Conservation (phyloP, 768 basidiomycete species). For the Suillus decipiens region DNA sequence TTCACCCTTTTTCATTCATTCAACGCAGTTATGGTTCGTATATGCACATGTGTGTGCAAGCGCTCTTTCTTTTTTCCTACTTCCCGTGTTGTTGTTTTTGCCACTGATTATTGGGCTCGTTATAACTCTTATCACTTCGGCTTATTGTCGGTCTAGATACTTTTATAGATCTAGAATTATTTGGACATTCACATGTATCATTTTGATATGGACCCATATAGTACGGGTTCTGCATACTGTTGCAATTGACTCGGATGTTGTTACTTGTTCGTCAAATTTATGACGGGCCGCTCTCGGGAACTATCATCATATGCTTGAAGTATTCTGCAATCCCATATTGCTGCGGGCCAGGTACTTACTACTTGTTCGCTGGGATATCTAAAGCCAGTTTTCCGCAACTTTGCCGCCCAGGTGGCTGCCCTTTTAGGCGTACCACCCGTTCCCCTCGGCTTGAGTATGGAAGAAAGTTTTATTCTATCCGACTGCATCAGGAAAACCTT, state of each 20-base stretch:
- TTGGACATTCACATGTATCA: conserved; percentile 5
- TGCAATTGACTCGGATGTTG: neutral
- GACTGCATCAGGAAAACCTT: conserved; percentile 41
- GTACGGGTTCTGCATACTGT: neutral
- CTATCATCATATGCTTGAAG: neutral
- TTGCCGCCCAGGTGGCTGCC: conserved; percentile 69
- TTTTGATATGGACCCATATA: neutral
- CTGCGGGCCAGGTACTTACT: neutral
- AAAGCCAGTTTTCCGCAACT: conserved; percentile 57
- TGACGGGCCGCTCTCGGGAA: neutral
- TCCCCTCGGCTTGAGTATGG: conserved; percentile 47
- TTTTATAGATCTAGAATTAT: neutral
- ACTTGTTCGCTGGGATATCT: conserved; percentile 29
- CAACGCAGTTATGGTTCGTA: neutral
- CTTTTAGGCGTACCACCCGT: conserved; percentile 81
- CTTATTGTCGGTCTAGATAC: neutral
- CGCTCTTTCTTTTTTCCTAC: neutral
- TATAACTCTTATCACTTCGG: neutral
- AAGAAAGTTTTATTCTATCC: conserved; percentile 38
- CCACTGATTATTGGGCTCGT: neutral
- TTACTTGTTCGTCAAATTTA: neutral
- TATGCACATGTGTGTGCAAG: neutral
- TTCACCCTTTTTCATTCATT: neutral
- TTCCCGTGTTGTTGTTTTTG: neutral
- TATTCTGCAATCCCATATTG: neutral